phyloP scores from a whole-genome alignment of 257 asterid species.

The Gardenia jasminoides region DNA sequence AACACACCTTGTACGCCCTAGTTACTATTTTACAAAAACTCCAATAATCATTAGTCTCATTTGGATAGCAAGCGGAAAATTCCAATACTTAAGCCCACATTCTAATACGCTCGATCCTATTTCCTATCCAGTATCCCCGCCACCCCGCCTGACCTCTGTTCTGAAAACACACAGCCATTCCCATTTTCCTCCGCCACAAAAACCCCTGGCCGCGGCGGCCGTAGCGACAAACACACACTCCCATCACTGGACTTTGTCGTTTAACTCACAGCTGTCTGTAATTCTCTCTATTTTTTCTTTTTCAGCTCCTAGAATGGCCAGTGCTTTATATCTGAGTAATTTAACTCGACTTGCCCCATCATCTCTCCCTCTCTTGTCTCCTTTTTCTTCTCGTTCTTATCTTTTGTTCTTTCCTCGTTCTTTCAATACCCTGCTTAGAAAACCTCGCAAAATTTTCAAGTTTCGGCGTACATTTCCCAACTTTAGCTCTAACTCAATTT shows the following conservation, averaged over 20 bases:
- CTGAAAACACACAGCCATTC: background rate
- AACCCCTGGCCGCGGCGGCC: background rate
- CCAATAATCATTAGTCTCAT: no score
- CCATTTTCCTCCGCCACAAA: background rate
- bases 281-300: background rate
- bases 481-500: background rate
- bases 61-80: no score
- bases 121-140: background rate
- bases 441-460: constrained; percentile 13
- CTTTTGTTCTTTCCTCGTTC: constrained; percentile 5
- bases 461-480: background rate
- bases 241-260: background rate
- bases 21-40: no score
- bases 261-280: background rate
- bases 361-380: constrained; percentile 31
- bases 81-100: no score
- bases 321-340: constrained; percentile 43
- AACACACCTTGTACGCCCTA: no score
- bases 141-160: background rate
- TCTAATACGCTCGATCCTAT: no score
- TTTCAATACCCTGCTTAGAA: constrained; percentile 2
- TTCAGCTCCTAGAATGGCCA: constrained; percentile 36
- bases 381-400: constrained; percentile 12
- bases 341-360: constrained; percentile 44
- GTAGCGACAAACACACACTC: background rate